These are phyloP conservation scores for Dipteronia sinensis DNA, from an alignment of 345 rosid species.

Conservation along the genomic window DNA sequence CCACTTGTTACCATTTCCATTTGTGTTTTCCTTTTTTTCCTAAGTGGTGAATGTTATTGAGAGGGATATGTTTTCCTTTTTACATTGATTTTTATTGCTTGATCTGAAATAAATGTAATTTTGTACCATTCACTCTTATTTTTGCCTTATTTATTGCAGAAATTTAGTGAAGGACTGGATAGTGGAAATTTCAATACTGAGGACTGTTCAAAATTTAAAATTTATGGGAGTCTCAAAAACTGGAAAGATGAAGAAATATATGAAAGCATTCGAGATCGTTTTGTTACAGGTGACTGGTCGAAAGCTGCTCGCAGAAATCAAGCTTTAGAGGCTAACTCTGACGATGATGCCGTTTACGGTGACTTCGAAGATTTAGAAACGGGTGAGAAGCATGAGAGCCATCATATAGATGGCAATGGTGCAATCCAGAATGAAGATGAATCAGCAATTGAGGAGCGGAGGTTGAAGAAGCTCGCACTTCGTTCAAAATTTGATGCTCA, in stretches of 20 bases:
- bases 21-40: not conserved
- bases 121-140: slow-evolving; percentile 3
- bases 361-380: slow-evolving; percentile 96
- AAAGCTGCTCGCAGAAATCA: slow-evolving; percentile 68
- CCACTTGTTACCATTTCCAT: slow-evolving; percentile 1
- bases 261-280: slow-evolving; percentile 80
- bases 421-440: slow-evolving; percentile 48
- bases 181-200: slow-evolving; percentile 46
- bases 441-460: slow-evolving; percentile 55
- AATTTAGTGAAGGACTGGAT: slow-evolving; percentile 43
- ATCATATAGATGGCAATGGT: slow-evolving; percentile 31
- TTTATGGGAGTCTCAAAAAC: slow-evolving; percentile 46
- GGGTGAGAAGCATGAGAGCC: slow-evolving; percentile 53
- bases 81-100: not conserved
- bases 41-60: not conserved
- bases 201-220: slow-evolving; percentile 76
- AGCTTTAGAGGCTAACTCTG: slow-evolving; percentile 31
- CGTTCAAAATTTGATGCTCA: slow-evolving; percentile 77
- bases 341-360: slow-evolving; percentile 49
- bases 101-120: not conserved
- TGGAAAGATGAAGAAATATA: slow-evolving; percentile 69
- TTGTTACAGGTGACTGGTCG: slow-evolving; percentile 91
- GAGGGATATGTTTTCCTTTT: not conserved
- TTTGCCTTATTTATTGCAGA: slow-evolving; percentile 48
- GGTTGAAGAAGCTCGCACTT: slow-evolving; percentile 74